These are phyloP conservation scores for Penicillium mononematosum DNA, from an alignment of 495 filamentous ascomycete species.

Conservation along the genomic window DNA sequence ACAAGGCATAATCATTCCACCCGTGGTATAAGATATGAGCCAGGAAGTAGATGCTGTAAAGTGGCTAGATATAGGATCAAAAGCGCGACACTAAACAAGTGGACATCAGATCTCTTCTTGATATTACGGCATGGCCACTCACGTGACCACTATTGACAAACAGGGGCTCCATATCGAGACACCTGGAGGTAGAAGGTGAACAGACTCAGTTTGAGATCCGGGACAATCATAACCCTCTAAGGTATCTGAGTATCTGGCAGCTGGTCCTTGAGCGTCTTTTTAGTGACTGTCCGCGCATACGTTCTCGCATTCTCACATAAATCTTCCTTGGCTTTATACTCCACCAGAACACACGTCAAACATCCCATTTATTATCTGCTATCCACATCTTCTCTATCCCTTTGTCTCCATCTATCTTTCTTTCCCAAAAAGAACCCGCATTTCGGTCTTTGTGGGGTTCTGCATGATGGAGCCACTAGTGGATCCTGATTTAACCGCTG, in stretches of 20 bases:
- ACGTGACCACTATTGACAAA: slow-evolving; percentile 9
- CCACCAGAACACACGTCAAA: background rate
- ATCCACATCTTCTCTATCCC: background rate
- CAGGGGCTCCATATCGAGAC: slow-evolving; percentile 18
- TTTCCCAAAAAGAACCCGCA: background rate
- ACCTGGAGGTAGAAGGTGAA: background rate
- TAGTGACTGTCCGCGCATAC: no score
- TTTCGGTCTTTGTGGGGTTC: background rate
- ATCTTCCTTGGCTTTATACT: background rate
- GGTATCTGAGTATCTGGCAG: slow-evolving; percentile 1
- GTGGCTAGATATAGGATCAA: background rate
- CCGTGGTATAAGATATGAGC: background rate
- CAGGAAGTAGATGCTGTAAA: background rate
- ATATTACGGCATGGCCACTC: slow-evolving; percentile 10
- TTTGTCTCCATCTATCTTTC: background rate
- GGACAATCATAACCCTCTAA: background rate
- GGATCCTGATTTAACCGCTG: slow-evolving; percentile 25
- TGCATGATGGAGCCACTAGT: slow-evolving; percentile 1
- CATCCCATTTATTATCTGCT: background rate
- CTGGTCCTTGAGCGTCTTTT: background rate
- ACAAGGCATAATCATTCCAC: background rate
- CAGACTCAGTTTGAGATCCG: background rate
- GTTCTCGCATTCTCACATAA: background rate
- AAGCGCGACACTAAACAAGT: background rate
- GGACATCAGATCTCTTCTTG: background rate